phyloP scores from a whole-genome alignment of 441 rosid genomes.

The Populus hybrid region DNA sequence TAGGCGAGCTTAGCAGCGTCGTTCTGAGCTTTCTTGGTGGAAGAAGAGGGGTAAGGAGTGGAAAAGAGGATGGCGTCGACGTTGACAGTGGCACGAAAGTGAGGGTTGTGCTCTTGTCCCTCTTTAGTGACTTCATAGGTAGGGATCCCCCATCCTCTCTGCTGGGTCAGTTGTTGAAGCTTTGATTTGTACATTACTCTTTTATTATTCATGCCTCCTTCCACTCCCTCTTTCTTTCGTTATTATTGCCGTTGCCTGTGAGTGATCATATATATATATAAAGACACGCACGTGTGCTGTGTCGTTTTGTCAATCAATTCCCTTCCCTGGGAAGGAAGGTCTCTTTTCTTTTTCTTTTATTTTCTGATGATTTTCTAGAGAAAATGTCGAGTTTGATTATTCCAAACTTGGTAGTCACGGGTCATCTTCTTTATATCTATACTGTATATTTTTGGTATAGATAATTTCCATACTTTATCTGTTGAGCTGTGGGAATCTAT shows the following conservation, averaged over 20 bases:
- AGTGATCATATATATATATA: too few species aligned
- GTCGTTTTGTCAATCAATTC: too few species aligned
- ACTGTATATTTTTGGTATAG: too few species aligned
- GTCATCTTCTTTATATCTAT: too few species aligned
- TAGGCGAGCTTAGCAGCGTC: slow-evolving; percentile 49
- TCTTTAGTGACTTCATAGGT: slow-evolving; percentile 25
- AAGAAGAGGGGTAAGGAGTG: slow-evolving; percentile 4
- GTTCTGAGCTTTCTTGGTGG: slow-evolving; percentile 51
- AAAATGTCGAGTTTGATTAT: too few species aligned
- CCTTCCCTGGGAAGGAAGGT: too few species aligned
- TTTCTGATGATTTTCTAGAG: background rate
- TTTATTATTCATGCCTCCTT: background rate
- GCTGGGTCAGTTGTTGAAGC: slow-evolving; percentile 51
- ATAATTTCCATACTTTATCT: too few species aligned
- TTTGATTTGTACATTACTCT: slow-evolving; percentile 42
- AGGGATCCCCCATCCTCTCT: slow-evolving; percentile 34
- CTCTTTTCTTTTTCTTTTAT: too few species aligned
- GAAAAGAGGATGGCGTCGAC: slow-evolving; percentile 38
- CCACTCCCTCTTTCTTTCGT: background rate
- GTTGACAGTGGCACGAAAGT: slow-evolving; percentile 23
- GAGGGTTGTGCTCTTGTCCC: slow-evolving; percentile 37
- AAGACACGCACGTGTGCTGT: too few species aligned
- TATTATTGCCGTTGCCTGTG: background rate
- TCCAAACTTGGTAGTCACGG: too few species aligned
- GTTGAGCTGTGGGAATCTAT: too few species aligned